Base-by-base conservation (phyloP, 176 grass and related monocot species). In the Bonia amplexicaulis region DNA sequence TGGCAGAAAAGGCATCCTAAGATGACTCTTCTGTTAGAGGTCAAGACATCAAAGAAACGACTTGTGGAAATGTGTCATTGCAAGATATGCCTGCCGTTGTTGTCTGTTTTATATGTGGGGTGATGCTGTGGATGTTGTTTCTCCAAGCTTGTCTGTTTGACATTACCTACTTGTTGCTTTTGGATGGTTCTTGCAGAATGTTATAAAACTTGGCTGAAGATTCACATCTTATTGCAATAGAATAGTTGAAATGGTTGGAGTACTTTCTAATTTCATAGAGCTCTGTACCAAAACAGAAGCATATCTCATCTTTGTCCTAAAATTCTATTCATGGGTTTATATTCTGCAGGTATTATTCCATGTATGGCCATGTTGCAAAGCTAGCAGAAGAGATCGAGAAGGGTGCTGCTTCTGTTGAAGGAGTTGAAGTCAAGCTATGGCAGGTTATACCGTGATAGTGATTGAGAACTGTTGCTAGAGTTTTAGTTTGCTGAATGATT, bases 321-420 rank as follows among this genome's bases (percentile, higher is more conserved):
- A 48, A 40, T 74, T 58, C 3, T n/a, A 23, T 13, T 85, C 37
- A 19, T 71, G 53, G 55, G 6, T 60, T 63, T 77, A 9, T 11
- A n/a, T 73, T 86, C 7, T 80, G 9, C 47, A 93, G 91, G 68
- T 96, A 91, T 58, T 93, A 97, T 33, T 97, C 94, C 27, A 97
- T 85, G 51, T 97, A 97, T 41, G 94, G 89, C 14, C 94, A 97
- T 84, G 94, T 97, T 3, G 94, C 67, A 8, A 88, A 91, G 69
- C 87, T 97, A 29, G 91, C 94, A 20, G 78, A 93, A 66, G 94
- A 97, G 71, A 97, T 93, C 15, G 53, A 85, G 65, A 93, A 90
- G 33, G 91, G 94, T 19, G 91, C 85, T 74, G 63, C 87, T 1
- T 92, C 91, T 19, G 85, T 92, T 22, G 71, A 92, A 74, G 94